Conservation (phyloP, 495 filamentous ascomycete genomes). For the Aspergillus coremiiformis region DNA sequence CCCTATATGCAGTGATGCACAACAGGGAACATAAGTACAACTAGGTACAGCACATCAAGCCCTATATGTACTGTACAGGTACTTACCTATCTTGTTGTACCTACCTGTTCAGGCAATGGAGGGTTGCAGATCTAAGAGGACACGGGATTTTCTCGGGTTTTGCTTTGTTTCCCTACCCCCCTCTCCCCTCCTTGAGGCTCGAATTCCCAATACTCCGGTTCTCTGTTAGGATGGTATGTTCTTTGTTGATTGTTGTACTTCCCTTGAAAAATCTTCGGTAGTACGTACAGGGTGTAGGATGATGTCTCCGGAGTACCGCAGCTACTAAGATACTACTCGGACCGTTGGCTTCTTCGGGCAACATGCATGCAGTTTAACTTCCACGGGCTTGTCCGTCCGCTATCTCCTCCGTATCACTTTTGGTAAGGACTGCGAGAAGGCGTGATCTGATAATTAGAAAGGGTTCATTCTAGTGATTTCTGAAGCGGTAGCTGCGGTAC, state of each 20-base stretch:
- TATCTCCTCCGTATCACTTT: neutral
- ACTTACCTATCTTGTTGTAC: no score
- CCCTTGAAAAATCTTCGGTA: neutral
- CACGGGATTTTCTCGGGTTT: no score
- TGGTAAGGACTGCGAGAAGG: neutral
- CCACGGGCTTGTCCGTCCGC: neutral
- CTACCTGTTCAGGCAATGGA: neutral
- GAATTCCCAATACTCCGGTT: neutral
- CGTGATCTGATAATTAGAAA: neutral
- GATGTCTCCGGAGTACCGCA: no score
- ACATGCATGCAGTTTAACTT: constrained; percentile 6
- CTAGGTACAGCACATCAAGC: no score
- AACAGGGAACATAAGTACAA: neutral
- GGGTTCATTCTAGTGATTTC: no score
- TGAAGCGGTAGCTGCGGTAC: no score
- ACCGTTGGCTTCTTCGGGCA: constrained; percentile 11
- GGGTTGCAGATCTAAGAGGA: neutral
- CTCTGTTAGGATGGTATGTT: neutral
- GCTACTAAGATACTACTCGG: neutral
- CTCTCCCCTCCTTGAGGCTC: neutral
- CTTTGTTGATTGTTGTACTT: neutral
- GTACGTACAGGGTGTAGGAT: neutral
- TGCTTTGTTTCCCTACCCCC: no score
- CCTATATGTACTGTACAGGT: no score
- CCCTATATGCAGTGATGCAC: neutral